Conservation (phyloP, 768 basidiomycete species). For the Auriscalpium microsporum region DNA sequence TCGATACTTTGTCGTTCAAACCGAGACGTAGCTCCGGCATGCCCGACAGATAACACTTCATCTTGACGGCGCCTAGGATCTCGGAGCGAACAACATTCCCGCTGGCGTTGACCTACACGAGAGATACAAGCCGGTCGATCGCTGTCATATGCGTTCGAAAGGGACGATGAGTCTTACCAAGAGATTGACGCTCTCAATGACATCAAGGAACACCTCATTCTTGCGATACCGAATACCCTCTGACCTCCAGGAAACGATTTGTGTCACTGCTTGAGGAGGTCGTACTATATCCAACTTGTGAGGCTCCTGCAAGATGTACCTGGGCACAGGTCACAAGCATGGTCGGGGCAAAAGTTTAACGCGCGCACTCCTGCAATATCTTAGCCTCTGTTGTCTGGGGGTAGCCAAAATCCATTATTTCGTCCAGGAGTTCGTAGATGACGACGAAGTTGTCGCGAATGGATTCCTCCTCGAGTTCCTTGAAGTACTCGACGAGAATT, state of each 20-base stretch:
- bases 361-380: conserved; percentile 81
- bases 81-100: conserved; percentile 96
- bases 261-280: conserved; percentile 94
- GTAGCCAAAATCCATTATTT: conserved; percentile 99
- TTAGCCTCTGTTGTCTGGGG: conserved; percentile 99
- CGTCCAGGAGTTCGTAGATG: conserved; percentile 96
- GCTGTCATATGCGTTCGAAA: background rate
- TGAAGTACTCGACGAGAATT: conserved; percentile 97
- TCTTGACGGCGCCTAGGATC: conserved; percentile 96
- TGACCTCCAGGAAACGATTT: conserved; percentile 96
- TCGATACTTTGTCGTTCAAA: conserved; percentile 96
- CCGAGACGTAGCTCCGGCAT: conserved; percentile 98
- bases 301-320: conserved; percentile 97
- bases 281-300: conserved; percentile 94
- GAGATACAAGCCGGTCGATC: background rate
- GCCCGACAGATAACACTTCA: conserved; percentile 98
- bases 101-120: conserved; percentile 82
- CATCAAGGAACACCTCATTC: conserved; percentile 98
- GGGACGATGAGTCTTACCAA: conserved; percentile 46
- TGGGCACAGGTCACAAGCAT: conserved; percentile 19
- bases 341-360: background rate
- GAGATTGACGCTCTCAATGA: conserved; percentile 95
- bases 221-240: conserved; percentile 96
- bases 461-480: conserved; percentile 97
- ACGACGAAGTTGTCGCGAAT: conserved; percentile 99